Conservation (phyloP, 2,329 filamentous ascomycete species). For the Acephala macrosclerotiorum region DNA sequence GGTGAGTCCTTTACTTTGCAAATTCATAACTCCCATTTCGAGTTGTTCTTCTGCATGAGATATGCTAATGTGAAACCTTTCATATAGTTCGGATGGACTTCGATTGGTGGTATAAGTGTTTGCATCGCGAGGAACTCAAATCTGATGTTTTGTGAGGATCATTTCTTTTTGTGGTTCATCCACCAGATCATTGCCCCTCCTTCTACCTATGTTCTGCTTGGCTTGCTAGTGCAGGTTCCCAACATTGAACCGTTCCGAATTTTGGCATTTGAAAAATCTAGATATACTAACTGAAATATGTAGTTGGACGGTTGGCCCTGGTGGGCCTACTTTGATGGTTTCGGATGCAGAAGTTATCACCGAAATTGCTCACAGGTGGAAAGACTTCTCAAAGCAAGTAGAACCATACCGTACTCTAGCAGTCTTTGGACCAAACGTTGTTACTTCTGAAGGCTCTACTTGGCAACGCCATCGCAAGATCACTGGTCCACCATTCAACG, state of each 20-base stretch:
- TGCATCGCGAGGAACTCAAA: conserved; percentile 23
- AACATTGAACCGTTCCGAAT: no score
- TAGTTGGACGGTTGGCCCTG: conserved; percentile 27
- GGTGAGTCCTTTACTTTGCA: not conserved
- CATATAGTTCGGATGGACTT: conserved; percentile 20
- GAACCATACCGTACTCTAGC: conserved; percentile 35
- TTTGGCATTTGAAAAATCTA: not conserved
- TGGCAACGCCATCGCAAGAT: conserved; percentile 79
- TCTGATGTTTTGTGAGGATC: conserved; percentile 26
- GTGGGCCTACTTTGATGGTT: conserved; percentile 21
- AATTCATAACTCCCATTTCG: no score
- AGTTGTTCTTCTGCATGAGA: not conserved
- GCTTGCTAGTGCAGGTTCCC: no score
- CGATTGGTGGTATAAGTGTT: conserved; percentile 25
- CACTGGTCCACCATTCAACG: conserved; percentile 75
- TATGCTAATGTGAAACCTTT: not conserved
- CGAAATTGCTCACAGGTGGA: conserved; percentile 28
- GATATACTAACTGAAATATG: not conserved
- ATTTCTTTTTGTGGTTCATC: not conserved
- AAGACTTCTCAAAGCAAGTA: conserved; percentile 32
- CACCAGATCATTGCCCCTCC: no score
- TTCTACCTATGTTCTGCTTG: no score
- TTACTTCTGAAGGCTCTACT: conserved; percentile 69
- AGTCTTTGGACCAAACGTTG: conserved; percentile 67
- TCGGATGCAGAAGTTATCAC: conserved; percentile 27